Percentiles rank a stretch among this genome's conserved stretches.
Conservation (phyloP, 306 rosid genomes). For the Lathyrus tuberosus region DNA sequence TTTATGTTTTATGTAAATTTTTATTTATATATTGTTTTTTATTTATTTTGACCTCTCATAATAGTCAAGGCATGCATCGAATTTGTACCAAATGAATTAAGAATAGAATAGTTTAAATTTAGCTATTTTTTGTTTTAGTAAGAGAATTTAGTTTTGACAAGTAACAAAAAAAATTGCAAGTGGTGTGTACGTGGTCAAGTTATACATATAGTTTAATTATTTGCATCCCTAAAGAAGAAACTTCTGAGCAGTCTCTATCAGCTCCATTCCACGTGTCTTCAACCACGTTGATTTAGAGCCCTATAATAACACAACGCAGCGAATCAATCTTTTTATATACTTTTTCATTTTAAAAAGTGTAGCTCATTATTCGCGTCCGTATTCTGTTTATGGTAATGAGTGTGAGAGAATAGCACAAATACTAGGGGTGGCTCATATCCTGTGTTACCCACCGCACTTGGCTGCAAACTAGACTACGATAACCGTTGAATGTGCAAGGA, state of each 20-base stretch:
- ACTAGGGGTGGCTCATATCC: not conserved
- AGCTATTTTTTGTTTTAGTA: too few relatives aligned
- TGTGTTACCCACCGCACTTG: not conserved
- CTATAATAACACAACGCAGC: not conserved
- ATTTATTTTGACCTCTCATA: too few relatives aligned
- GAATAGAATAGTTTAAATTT: too few relatives aligned
- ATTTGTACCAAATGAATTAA: too few relatives aligned
- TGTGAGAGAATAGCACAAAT: constrained; percentile 24
- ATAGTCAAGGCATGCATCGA: too few relatives aligned
- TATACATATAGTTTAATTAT: too few relatives aligned
- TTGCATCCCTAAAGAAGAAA: not conserved
- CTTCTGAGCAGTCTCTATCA: not conserved
- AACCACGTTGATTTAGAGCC: not conserved
- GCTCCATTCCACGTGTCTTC: constrained; percentile 15
- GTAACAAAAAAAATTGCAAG: not conserved
- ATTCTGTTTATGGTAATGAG: not conserved
- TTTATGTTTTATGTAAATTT: too few relatives aligned
- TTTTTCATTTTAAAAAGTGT: too few relatives aligned
- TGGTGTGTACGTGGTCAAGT: not conserved
- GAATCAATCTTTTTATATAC: constrained; percentile 15
- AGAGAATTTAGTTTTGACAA: not conserved
- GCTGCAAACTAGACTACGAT: not conserved
- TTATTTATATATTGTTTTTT: too few relatives aligned
- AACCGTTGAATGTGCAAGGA: not conserved
- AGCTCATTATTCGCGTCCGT: not conserved